phyloP scores from a whole-genome alignment of 73 alveolate species.

The Paramecium caudatum region DNA sequence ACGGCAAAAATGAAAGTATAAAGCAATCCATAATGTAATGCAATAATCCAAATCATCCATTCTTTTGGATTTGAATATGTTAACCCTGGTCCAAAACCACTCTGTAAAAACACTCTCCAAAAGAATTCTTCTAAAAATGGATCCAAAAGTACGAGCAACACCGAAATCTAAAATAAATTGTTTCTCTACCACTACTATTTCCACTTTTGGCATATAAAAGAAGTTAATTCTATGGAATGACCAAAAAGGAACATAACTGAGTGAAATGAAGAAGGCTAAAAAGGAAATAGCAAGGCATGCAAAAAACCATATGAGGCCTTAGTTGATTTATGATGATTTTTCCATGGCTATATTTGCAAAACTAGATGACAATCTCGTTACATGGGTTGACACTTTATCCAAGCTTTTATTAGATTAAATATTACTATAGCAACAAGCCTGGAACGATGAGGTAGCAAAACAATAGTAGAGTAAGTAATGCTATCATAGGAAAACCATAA shows the following conservation, averaged over 20 bases:
- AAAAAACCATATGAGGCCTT: slow-evolving; percentile 30
- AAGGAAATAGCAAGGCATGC: background rate
- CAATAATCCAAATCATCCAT: slow-evolving; percentile 42
- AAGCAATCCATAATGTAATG: slow-evolving; percentile 54
- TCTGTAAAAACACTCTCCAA: slow-evolving; percentile 48
- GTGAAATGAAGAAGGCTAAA: slow-evolving; percentile 4
- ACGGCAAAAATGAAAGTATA: slow-evolving; percentile 45
- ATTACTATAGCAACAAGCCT: background rate
- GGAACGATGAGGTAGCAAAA: slow-evolving; percentile 61
- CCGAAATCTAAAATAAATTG: background rate
- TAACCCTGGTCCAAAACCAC: slow-evolving; percentile 39
- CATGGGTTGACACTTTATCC: slow-evolving; percentile 57
- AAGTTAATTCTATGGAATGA: slow-evolving; percentile 26
- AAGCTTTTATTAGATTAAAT: background rate
- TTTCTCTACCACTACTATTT: slow-evolving; percentile 12
- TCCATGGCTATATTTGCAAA: slow-evolving; percentile 28
- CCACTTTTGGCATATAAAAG: slow-evolving; percentile 43
- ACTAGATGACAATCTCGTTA: slow-evolving; percentile 34
- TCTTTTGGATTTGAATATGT: slow-evolving; percentile 58
- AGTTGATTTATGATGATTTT: background rate
- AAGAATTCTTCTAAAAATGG: slow-evolving; percentile 54
- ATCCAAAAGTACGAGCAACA: slow-evolving; percentile 34
- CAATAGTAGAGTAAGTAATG: background rate
- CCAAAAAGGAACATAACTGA: slow-evolving; percentile 35
- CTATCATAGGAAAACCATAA: slow-evolving; percentile 34